phyloP scores from a whole-genome alignment of 192 early-diverging fungal species.

The Funneliformis mosseae region DNA sequence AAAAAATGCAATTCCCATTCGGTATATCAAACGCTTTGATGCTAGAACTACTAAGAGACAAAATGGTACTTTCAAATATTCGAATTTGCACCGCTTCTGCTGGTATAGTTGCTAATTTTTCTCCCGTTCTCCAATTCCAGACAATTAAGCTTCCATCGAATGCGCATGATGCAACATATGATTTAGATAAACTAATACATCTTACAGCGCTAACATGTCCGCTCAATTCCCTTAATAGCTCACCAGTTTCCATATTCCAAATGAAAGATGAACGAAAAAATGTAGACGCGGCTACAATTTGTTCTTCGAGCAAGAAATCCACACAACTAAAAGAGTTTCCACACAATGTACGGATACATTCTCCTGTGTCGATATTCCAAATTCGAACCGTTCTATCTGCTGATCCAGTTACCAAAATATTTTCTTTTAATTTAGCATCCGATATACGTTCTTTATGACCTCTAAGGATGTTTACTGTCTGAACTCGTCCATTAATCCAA shows the following conservation, averaged over 20 bases:
- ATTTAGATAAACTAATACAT: constrained; percentile 15
- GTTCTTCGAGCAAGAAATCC: constrained; percentile 23
- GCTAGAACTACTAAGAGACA: constrained; percentile 1
- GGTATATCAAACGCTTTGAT: constrained; percentile 24
- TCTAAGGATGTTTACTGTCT: not conserved
- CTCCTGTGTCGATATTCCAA: constrained; percentile 74
- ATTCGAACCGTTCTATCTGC: constrained; percentile 82
- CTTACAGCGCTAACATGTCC: constrained; percentile 31
- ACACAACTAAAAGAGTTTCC: constrained; percentile 35
- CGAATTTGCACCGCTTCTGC: constrained; percentile 1
- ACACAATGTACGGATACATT: constrained; percentile 57
- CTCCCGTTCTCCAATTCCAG: constrained; percentile 33
- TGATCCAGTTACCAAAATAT: constrained; percentile 78
- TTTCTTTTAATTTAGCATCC: constrained; percentile 52
- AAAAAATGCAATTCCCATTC: constrained; percentile 8
- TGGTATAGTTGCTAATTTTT: constrained; percentile 25
- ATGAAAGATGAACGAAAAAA: constrained; percentile 31
- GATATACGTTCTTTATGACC: constrained; percentile 15
- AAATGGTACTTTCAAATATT: constrained; percentile 14
- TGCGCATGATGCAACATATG: constrained; percentile 25
- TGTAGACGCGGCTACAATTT: constrained; percentile 25
- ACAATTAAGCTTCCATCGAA: constrained; percentile 31
- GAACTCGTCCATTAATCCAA: constrained; percentile 14
- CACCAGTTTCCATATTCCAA: constrained; percentile 33
- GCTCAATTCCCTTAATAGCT: constrained; percentile 22